A percentile compares a stretch with the other conserved stretches of the same genome.
Conservation (phyloP, 352 stramenopile genomes). For the Pythium diclinum region DNA sequence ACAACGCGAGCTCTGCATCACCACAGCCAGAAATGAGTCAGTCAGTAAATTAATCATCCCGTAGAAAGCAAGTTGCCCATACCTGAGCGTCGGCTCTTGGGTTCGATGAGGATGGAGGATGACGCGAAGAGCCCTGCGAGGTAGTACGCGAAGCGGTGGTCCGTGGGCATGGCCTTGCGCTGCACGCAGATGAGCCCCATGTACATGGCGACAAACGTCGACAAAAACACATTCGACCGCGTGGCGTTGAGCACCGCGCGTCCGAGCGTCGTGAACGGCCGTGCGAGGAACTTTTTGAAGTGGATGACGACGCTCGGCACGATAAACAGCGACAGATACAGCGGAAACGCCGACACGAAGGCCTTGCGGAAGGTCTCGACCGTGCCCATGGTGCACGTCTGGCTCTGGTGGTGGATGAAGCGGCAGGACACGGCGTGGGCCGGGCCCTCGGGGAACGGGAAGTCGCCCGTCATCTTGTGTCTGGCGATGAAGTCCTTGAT, state of each 20-base stretch:
- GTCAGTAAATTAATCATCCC: not conserved
- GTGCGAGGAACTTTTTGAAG: constrained; percentile 74
- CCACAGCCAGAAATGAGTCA: too few species aligned
- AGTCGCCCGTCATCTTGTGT: constrained; percentile 31
- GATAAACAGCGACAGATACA: constrained; percentile 86
- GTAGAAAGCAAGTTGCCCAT: too few species aligned
- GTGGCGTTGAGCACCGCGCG: constrained; percentile 61
- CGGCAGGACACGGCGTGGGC: constrained; percentile 50
- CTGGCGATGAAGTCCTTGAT: constrained; percentile 42
- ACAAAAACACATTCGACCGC: constrained; percentile 72
- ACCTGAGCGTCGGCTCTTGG: constrained; percentile 78
- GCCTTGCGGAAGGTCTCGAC: constrained; percentile 54
- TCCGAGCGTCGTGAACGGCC: constrained; percentile 49
- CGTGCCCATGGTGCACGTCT: constrained; percentile 46
- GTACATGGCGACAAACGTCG: constrained; percentile 73
- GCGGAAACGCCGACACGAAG: constrained; percentile 65
- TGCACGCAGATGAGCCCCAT: constrained; percentile 64
- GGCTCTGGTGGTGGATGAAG: constrained; percentile 53
- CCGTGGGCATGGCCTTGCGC: constrained; percentile 43
- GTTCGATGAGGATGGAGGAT: constrained; percentile 70
- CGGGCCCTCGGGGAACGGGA: constrained; percentile 30
- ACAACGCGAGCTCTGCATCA: constrained; percentile 65
- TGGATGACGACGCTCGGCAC: constrained; percentile 78
- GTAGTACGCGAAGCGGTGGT: constrained; percentile 81
- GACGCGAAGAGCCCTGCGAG: constrained; percentile 61